Evolutionary conservation across 148 eudicot species (phyloP).

Genomic region (Agrostemma githago): DNA sequence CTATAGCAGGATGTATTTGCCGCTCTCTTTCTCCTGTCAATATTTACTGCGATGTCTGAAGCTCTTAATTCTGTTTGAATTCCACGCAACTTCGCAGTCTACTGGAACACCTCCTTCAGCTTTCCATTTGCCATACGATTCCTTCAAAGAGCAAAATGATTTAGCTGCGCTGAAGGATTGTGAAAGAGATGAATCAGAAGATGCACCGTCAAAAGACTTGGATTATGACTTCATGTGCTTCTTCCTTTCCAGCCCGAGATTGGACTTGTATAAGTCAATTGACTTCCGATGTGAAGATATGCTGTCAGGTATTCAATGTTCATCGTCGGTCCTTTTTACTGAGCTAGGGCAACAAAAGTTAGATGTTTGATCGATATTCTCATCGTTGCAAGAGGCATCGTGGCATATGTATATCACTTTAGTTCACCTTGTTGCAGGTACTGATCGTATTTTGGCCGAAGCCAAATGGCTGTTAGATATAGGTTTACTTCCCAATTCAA

Average conservation of each 20-base stretch:
- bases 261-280: slow-evolving; percentile 76
- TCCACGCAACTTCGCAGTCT: slow-evolving; percentile 50
- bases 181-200: slow-evolving; percentile 30
- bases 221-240: slow-evolving; percentile 80
- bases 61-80: not conserved
- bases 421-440: slow-evolving; percentile 36
- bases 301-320: slow-evolving; percentile 55
- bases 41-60: not conserved
- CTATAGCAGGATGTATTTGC: slow-evolving; percentile 3
- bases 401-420: slow-evolving; percentile 8
- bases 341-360: not conserved
- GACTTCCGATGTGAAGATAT: slow-evolving; percentile 94
- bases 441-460: slow-evolving; percentile 74
- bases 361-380: not conserved
- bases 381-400: not conserved
- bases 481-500: slow-evolving; percentile 89
- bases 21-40: not conserved
- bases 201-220: slow-evolving; percentile 44
- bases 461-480: slow-evolving; percentile 90
- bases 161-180: slow-evolving; percentile 31
- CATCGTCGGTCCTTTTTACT: not conserved
- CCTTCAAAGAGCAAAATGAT: slow-evolving; percentile 50
- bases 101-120: slow-evolving; percentile 85
- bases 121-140: slow-evolving; percentile 76
- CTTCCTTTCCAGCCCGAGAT: slow-evolving; percentile 75